Evolutionary conservation across 345 rosid genomes (phyloP).

Genomic region (Citrus mangshanensis): DNA sequence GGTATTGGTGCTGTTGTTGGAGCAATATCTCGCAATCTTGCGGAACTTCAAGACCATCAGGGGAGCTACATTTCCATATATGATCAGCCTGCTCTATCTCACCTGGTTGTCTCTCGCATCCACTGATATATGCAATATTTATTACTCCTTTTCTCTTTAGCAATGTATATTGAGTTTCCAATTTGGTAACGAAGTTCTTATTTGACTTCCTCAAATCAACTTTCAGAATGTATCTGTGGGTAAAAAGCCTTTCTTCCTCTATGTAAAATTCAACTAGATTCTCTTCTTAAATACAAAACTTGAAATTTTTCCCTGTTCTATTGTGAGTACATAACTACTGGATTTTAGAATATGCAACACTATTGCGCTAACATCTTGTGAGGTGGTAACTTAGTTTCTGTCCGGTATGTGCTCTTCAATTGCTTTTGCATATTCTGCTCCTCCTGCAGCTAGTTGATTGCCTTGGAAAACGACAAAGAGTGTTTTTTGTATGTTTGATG

Average conservation of each 20-base stretch:
- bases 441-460: neutral
- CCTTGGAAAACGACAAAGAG: neutral
- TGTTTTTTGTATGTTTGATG: neutral
- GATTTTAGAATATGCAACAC: neutral
- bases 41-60: slow-evolving; percentile 66
- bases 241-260: neutral
- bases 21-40: slow-evolving; percentile 78
- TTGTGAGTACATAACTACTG: neutral
- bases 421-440: neutral
- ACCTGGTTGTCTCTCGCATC: slow-evolving; percentile 44
- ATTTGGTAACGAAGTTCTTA: neutral
- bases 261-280: neutral
- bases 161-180: neutral
- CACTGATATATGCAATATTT: slow-evolving; percentile 8
- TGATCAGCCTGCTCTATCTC: slow-evolving; percentile 65
- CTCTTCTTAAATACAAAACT: neutral
- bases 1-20: slow-evolving; percentile 85
- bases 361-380: neutral
- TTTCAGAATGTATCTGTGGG: too few relatives aligned
- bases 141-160: neutral
- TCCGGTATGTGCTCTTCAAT: neutral
- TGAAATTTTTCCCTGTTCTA: neutral
- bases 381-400: neutral
- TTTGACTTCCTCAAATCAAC: neutral
- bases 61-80: slow-evolving; percentile 70